Evolutionary conservation across 2,329 filamentous ascomycete genomes (phyloP).

Genomic region (Nannizziopsis arthrosporioides): DNA sequence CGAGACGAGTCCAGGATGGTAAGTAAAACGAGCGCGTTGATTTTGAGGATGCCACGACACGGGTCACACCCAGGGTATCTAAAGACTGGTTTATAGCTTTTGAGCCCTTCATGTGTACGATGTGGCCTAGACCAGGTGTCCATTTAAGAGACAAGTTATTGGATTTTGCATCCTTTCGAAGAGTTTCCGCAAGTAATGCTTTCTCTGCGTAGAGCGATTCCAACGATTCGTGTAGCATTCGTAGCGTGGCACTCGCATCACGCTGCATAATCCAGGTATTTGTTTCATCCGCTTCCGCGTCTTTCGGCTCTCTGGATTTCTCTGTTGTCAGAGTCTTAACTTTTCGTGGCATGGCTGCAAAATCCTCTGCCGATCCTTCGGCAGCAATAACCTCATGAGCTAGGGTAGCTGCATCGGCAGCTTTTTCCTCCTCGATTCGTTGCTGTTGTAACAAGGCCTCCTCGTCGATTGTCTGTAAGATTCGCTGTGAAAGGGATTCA

Average conservation of each 20-base stretch:
- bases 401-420: constrained; percentile 57
- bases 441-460: constrained; percentile 77
- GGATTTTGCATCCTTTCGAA: constrained; percentile 52
- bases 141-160: constrained; percentile 66
- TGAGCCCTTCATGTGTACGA: constrained; percentile 71
- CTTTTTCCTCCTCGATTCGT: constrained; percentile 59
- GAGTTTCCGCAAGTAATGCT: constrained; percentile 43
- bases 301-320: constrained; percentile 21
- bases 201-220: constrained; percentile 51
- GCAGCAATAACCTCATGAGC: constrained; percentile 59
- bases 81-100: constrained; percentile 49
- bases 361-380: constrained; percentile 51
- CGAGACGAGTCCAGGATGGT: constrained; percentile 71
- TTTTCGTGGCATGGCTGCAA: constrained; percentile 45
- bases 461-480: constrained; percentile 76
- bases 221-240: constrained; percentile 57
- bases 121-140: constrained; percentile 77
- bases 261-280: constrained; percentile 54
- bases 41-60: constrained; percentile 65
- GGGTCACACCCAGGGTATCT: constrained; percentile 34
- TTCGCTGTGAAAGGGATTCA: constrained; percentile 55
- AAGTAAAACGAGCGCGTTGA: constrained; percentile 76
- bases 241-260: constrained; percentile 54
- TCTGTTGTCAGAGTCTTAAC: constrained; percentile 23
- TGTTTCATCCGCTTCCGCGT: constrained; percentile 29